These are phyloP conservation scores for Trapa incisa DNA, from an alignment of 345 rosid genomes.

Conservation along the genomic window DNA sequence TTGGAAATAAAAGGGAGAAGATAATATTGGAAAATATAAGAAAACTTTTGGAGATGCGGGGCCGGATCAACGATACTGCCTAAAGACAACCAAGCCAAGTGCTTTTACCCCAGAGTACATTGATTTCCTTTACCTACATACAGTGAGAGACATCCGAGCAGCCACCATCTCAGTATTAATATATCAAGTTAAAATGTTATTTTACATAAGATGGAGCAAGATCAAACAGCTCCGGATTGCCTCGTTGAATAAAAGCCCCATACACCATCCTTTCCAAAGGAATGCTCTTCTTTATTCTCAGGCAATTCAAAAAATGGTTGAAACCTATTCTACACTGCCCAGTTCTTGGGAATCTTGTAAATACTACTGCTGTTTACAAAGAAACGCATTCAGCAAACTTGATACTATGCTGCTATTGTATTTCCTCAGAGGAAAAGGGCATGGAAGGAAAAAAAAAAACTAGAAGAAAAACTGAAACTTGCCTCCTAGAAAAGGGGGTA, in stretches of 20 bases:
- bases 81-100: too few species aligned
- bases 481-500: constrained; percentile 14
- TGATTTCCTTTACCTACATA: too few species aligned
- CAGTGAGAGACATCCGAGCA: background rate
- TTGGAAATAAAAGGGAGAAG: too few species aligned
- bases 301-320: constrained; percentile 51
- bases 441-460: background rate
- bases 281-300: constrained; percentile 30
- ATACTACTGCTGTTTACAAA: constrained; percentile 18
- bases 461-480: constrained; percentile 11
- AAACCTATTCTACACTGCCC: constrained; percentile 53
- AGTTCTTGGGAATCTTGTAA: constrained; percentile 18
- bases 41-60: too few species aligned
- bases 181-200: constrained; percentile 28
- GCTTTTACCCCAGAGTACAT: too few species aligned
- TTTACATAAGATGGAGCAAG: constrained; percentile 42
- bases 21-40: too few species aligned
- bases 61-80: too few species aligned
- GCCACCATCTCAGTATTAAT: constrained; percentile 2
- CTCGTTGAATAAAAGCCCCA: constrained; percentile 27
- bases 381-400: constrained; percentile 40
- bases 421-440: constrained; percentile 10
- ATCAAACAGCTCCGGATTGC: constrained; percentile 6
- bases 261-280: constrained; percentile 16
- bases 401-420: constrained; percentile 23